These are phyloP conservation scores for Aspergillus udagawae DNA, from an alignment of 2,329 filamentous ascomycete species.

Conservation along the genomic window DNA sequence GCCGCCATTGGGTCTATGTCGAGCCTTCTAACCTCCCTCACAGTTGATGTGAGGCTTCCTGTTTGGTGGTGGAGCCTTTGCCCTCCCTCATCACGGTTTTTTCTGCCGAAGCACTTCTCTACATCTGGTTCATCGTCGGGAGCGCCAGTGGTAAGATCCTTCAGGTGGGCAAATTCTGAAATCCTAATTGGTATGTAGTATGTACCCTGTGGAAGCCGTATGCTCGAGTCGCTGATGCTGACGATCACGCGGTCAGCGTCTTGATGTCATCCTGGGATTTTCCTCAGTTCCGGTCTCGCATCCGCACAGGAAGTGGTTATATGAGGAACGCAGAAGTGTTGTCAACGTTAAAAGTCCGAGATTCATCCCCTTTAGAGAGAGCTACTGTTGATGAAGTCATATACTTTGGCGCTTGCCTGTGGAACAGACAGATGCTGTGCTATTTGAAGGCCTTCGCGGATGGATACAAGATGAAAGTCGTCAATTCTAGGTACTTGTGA, in stretches of 20 bases:
- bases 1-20: slow-evolving; percentile 2
- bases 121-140: neutral
- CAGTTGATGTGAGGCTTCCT: slow-evolving; percentile 1
- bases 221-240: neutral
- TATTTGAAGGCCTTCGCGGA: neutral
- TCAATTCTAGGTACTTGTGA: neutral
- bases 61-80: neutral
- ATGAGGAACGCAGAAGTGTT: neutral
- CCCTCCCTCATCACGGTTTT: neutral
- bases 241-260: neutral
- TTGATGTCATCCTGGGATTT: neutral
- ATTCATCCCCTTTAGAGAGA: neutral
- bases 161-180: neutral
- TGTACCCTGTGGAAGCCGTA: neutral
- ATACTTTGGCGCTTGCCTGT: neutral
- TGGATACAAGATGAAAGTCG: slow-evolving; percentile 1
- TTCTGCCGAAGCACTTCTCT: neutral
- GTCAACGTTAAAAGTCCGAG: neutral
- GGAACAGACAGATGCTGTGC: neutral
- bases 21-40: slow-evolving; percentile 4
- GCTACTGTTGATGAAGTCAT: neutral
- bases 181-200: neutral
- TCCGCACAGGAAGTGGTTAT: neutral
- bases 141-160: neutral
- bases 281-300: neutral